Evolutionary conservation across 495 filamentous ascomycete species (phyloP).

Genomic region (Penicillium taxi): DNA sequence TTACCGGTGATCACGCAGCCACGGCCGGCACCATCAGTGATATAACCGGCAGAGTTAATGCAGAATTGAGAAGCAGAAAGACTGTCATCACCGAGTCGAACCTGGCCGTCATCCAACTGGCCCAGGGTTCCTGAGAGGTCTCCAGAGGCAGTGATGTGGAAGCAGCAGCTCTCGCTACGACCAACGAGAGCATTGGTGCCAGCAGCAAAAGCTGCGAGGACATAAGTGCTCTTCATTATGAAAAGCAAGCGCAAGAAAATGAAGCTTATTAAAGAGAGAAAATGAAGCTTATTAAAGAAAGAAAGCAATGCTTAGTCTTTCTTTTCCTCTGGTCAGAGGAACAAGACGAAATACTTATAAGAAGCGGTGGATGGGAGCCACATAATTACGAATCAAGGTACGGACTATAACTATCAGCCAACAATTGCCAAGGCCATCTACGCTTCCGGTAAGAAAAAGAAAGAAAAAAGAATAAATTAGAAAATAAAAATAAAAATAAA

Average conservation of each 20-base stretch:
- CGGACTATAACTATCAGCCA: background rate
- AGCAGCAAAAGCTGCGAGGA: constrained; percentile 33
- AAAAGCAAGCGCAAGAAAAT: background rate
- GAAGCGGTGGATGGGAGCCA: constrained; percentile 2
- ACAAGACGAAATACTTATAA: constrained; percentile 15
- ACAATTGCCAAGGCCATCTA: constrained; percentile 7
- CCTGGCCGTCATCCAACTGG: constrained; percentile 49
- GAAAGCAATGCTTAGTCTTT: background rate
- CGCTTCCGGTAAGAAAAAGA: no score
- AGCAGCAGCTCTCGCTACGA: constrained; percentile 40
- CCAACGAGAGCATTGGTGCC: constrained; percentile 35
- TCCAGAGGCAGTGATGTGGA: constrained; percentile 41
- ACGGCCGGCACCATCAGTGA: constrained; percentile 45
- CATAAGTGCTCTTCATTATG: constrained; percentile 28
- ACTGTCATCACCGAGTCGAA: constrained; percentile 39
- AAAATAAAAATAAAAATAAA: constrained; percentile 9
- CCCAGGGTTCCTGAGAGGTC: constrained; percentile 42
- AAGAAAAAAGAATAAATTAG: constrained; percentile 6
- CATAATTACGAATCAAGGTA: constrained; percentile 12
- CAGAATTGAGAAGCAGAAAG: constrained; percentile 35
- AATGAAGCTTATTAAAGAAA: background rate
- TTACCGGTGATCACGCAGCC: constrained; percentile 53
- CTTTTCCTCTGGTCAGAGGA: background rate
- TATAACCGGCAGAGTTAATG: constrained; percentile 38
- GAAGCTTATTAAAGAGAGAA: constrained; percentile 10